Evolutionary conservation across 208 protist species (phyloP).

Genomic region (Phytomonas sp.): DNA sequence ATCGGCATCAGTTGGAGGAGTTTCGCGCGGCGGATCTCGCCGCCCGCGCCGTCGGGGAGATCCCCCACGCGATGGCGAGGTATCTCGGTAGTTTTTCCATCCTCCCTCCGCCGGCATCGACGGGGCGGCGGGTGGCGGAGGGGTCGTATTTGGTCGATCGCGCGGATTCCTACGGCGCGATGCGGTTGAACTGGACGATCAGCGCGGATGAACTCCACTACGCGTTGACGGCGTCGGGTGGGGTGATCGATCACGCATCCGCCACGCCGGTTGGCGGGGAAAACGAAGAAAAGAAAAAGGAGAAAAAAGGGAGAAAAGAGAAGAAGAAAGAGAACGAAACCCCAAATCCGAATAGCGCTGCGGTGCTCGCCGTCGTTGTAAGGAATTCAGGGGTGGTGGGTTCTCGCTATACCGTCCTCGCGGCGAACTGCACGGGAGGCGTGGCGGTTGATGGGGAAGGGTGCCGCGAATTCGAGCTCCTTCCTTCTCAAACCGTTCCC

Average conservation of each 20-base stretch:
- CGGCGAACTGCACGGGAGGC: too few relatives aligned
- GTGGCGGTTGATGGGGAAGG: too few relatives aligned
- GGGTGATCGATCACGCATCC: too few relatives aligned
- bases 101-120: too few relatives aligned
- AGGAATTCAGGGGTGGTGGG: too few relatives aligned
- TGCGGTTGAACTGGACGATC: slow-evolving; percentile 26
- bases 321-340: too few relatives aligned
- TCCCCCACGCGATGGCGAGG: slow-evolving; percentile 31
- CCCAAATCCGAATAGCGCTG: too few relatives aligned
- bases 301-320: too few relatives aligned
- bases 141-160: slow-evolving; percentile 17
- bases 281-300: background rate
- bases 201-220: slow-evolving; percentile 32
- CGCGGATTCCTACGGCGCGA: slow-evolving; percentile 16
- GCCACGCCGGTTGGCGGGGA: background rate
- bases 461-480: too few relatives aligned
- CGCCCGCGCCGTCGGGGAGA: slow-evolving; percentile 16
- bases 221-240: slow-evolving; percentile 13
- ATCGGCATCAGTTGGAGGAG: slow-evolving; percentile 55
- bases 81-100: slow-evolving; percentile 24
- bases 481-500: too few relatives aligned
- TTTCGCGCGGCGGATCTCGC: slow-evolving; percentile 28
- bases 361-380: too few relatives aligned
- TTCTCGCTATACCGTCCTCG: too few relatives aligned
- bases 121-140: slow-evolving; percentile 4